These are phyloP conservation scores for Acanthamoeba royreba DNA, from an alignment of 208 protist genomes.

Conservation along the genomic window DNA sequence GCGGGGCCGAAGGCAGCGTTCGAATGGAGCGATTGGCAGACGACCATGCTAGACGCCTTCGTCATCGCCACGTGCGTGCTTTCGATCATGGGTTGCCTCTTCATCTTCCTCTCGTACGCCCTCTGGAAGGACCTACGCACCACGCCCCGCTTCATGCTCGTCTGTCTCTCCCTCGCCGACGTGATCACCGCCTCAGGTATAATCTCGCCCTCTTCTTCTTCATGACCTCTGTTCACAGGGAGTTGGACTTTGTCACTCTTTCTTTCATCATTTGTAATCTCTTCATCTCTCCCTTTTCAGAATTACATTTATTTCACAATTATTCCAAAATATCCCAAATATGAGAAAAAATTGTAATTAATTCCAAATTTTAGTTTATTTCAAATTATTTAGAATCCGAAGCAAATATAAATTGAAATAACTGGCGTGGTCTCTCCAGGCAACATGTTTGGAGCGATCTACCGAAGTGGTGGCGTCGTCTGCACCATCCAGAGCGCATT, in stretches of 20 bases:
- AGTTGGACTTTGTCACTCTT: neutral
- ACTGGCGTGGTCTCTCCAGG: neutral
- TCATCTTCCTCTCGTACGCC: constrained; percentile 2
- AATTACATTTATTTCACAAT: neutral
- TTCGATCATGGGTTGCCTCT: neutral
- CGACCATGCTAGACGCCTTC: neutral
- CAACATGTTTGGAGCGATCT: neutral
- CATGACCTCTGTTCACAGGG: too few species aligned
- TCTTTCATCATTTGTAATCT: neutral
- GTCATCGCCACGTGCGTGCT: neutral
- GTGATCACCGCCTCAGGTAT: neutral
- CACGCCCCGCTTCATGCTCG: neutral
- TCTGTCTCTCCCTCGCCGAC: constrained; percentile 25
- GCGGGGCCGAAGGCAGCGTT: too few species aligned
- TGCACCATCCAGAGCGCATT: neutral
- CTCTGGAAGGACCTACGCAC: neutral
- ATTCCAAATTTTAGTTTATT: neutral
- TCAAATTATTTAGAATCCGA: neutral
- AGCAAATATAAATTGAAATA: neutral
- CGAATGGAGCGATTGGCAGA: neutral
- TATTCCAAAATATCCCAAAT: neutral
- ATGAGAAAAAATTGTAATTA: too few species aligned
- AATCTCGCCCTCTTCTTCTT: too few species aligned
- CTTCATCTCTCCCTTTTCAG: neutral
- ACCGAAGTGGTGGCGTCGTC: neutral